Base-by-base conservation (phyloP, 495 filamentous ascomycete species). In the Trichocladium uniseriatum region DNA sequence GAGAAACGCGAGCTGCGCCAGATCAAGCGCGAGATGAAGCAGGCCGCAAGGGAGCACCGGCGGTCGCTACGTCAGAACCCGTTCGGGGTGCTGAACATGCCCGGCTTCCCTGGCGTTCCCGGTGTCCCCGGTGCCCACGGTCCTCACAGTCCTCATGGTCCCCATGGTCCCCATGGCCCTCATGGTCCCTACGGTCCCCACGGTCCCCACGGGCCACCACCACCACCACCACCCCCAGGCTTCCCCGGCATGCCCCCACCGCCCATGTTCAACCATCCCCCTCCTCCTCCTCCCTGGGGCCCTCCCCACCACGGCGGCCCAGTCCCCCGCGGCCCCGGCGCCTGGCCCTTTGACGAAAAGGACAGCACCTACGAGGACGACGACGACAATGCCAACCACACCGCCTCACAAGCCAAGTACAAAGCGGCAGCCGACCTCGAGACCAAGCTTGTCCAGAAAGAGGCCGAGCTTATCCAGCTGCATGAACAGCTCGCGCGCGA, bases 1-100 rank as follows among this genome's bases (percentile, higher is more conserved):
- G 59, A 64, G 49, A 70, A 58, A 45, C 56, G 54, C 1, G 63
- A 68, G 22, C 56, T 46, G 24, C 52, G 51, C 13, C 56, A 56
- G 15, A 41, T 53, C 29, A 52, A 48, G 34, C 58, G 57, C 18
- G 61, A 64, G 16, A 44, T 59, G 35, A 56, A 55, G 32, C 57
- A 55, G 4, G 62, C 61, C 0, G 43, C 55, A 10, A 53, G 58
- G 31, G 47, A 57, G 7, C 43, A 45, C 8, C 54, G 54, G 18
- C 57, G 52, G n/a, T 51, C 55, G 28, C 2, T 24, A 14, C 27
- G 22, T 8, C 24, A 38, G 21, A 14, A 35, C n/a, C 41, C 6
- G 9, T 20, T 18, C 24, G 35, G 40, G 9, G 31, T 32, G 38
- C 45, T 37, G 10, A 31, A 7, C 15, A 9, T 18, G 10, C 28